Percentiles rank a stretch among this genome's conserved stretches.
phyloP scores from a whole-genome alignment of 1,139 yeast genomes.

The Diutina mesorugosa region DNA sequence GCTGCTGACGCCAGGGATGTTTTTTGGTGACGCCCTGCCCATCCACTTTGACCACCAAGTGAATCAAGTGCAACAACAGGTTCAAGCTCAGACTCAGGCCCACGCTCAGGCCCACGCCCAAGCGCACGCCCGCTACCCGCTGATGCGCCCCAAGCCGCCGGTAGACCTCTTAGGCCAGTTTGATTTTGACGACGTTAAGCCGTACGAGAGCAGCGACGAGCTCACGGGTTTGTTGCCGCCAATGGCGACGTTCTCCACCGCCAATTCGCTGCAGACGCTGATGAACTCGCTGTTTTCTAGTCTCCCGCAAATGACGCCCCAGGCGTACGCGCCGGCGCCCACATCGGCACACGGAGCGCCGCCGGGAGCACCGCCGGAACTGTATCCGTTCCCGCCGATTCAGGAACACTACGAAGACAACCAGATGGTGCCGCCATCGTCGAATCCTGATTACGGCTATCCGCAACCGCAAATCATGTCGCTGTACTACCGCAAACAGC shows the following conservation, averaged over 20 bases:
- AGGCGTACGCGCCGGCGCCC: not conserved
- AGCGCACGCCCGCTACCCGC: not conserved
- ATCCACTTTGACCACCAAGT: not conserved
- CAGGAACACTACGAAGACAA: not conserved
- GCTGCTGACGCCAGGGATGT: conserved; percentile 1
- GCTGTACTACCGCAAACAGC: not conserved
- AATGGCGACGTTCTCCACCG: conserved; percentile 2
- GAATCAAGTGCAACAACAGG: not conserved
- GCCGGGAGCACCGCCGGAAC: not conserved
- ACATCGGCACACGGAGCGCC: not conserved
- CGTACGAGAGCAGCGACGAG: not conserved
- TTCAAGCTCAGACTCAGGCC: not conserved
- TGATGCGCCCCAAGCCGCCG: not conserved
- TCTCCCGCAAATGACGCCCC: not conserved
- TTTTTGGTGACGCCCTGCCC: conserved; percentile 1
- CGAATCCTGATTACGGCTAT: not conserved
- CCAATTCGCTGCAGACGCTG: conserved; percentile 1
- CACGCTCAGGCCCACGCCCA: not conserved
- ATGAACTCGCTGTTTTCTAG: not conserved
- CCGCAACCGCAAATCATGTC: not conserved
- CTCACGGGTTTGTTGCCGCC: not conserved
- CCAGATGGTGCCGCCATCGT: not conserved
- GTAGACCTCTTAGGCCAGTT: not conserved
- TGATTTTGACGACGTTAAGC: not conserved
- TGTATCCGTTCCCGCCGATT: conserved; percentile 1